Conservation (phyloP, 2,329 filamentous ascomycete genomes). For the Aspergillus flavus region DNA sequence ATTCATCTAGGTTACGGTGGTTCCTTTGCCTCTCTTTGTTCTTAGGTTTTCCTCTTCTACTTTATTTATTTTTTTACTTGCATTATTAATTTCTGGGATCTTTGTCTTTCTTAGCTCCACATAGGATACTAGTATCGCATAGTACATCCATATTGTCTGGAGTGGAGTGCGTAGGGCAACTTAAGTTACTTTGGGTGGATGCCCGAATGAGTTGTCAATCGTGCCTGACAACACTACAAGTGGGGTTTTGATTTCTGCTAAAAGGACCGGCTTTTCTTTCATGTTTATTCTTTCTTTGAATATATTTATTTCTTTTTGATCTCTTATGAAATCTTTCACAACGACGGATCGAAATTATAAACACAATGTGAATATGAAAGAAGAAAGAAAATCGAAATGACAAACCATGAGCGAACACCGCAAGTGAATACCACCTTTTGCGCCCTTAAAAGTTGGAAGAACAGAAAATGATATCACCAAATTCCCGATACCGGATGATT, state of each 20-base stretch:
- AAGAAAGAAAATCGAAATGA: conserved; percentile 3
- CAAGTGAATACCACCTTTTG: conserved; percentile 3
- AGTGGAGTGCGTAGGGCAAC: not conserved
- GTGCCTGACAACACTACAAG: not conserved
- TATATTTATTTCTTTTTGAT: not conserved
- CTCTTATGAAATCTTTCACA: conserved; percentile 5
- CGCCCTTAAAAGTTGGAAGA: conserved; percentile 1
- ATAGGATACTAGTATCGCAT: not conserved
- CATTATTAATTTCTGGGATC: too few species aligned
- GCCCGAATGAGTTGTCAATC: not conserved
- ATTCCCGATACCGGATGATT: conserved; percentile 16
- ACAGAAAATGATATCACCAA: conserved; percentile 18
- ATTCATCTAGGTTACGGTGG: too few species aligned
- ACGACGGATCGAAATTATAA: conserved; percentile 5
- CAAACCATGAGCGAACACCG: conserved; percentile 5
- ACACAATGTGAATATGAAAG: conserved; percentile 4
- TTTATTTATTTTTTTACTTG: too few species aligned
- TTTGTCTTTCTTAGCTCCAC: too few species aligned
- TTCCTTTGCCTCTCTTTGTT: too few species aligned
- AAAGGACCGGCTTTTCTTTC: not conserved
- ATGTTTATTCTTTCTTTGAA: conserved; percentile 1
- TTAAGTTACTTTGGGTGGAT: not conserved
- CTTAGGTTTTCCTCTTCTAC: too few species aligned
- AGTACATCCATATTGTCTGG: not conserved
- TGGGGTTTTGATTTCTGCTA: not conserved